Conservation (phyloP, 225 moss, liverwort and hornwort genomes). For the Thuidium tamariscinum region DNA sequence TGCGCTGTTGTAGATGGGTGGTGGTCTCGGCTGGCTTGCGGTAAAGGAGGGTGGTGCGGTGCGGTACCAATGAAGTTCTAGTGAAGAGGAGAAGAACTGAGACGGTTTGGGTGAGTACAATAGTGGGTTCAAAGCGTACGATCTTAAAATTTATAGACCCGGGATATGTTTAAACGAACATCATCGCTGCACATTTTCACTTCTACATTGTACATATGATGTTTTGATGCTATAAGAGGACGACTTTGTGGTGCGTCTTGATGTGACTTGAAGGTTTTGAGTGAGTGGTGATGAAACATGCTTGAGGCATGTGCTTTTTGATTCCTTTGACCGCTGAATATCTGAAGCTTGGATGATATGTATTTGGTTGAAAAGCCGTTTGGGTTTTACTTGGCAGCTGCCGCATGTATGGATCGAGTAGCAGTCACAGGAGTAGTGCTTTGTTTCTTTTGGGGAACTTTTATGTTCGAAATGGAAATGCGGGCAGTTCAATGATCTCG, state of each 20-base stretch:
- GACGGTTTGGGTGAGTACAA: background rate
- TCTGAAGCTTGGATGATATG: background rate
- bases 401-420: background rate
- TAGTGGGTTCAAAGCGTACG: background rate
- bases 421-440: background rate
- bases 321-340: background rate
- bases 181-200: conserved; percentile 15
- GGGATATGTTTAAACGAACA: background rate
- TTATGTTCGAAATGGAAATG: background rate
- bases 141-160: background rate
- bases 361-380: background rate
- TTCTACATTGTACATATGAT: conserved; percentile 27
- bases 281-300: background rate
- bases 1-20: conserved; percentile 24
- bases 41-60: background rate
- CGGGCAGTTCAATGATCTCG: background rate
- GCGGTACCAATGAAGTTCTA: background rate
- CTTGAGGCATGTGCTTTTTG: background rate
- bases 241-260: background rate
- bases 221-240: conserved; percentile 23
- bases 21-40: background rate
- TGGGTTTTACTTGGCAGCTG: background rate
- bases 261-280: background rate
- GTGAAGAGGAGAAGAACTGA: background rate
- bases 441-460: background rate